Percentiles rank a stretch among this genome's conserved stretches.
Evolutionary conservation across 257 asterid genomes (phyloP).

Genomic region (Ophiorrhiza pumila): DNA sequence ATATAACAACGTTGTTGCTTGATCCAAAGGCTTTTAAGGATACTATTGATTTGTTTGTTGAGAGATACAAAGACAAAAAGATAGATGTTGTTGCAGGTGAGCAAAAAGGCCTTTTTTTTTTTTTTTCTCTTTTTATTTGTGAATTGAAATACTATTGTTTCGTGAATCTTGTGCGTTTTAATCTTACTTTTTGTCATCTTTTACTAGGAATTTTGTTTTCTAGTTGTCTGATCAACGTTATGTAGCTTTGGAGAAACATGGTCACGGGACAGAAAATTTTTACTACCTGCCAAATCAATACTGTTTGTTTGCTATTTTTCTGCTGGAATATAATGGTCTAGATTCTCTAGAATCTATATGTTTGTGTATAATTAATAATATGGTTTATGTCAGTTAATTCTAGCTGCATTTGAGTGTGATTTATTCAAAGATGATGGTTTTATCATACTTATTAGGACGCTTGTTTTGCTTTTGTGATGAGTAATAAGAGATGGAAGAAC

Average conservation of each 20-base stretch:
- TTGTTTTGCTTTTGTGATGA: not conserved
- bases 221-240: not conserved
- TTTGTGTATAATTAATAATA: too few species aligned
- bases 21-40: constrained; percentile 87
- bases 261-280: too few species aligned
- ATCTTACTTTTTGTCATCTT: not conserved
- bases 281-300: too few species aligned
- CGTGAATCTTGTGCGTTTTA: too few species aligned
- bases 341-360: too few species aligned
- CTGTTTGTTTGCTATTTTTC: not conserved
- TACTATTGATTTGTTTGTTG: constrained; percentile 85
- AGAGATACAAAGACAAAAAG: constrained; percentile 62
- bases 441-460: not conserved
- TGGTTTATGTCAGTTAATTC: not conserved
- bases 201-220: not conserved
- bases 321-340: too few species aligned
- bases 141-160: not conserved
- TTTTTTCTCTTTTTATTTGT: not conserved
- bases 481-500: not conserved
- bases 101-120: not conserved
- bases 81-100: constrained; percentile 82
- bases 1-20: constrained; percentile 85
- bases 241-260: not conserved
- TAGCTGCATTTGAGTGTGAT: not conserved
- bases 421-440: not conserved